Base-by-base conservation (phyloP, 805 yeast genomes). In the Spathaspora passalidarum region DNA sequence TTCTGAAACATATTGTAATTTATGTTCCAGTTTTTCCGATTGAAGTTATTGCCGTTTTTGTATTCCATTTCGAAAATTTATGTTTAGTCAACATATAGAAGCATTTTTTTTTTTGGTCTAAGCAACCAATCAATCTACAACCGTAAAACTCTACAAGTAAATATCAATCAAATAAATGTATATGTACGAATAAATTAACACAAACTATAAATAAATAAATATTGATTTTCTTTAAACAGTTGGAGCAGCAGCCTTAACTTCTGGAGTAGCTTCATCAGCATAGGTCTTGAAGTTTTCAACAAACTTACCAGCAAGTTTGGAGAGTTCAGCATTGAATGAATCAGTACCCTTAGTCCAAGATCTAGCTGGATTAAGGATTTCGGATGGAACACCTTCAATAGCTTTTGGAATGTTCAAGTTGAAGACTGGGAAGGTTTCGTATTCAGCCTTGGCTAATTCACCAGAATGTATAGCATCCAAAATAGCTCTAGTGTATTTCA, bases 401-500 rank as follows among this genome's bases (percentile, higher is more conserved):
- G 81, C 58, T 64, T 78, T 88, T 71, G 99, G 99, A 55, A 94
- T 81, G 63, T 81, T 80, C 69, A 92, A 79, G 69, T 88, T 88
- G 75, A 92, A 92, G 39, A 84, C 82, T 55, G 90, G 96, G 73
- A 87, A 84, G 42, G 76, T 76, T 75, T 91, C 97, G 69, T 76
- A 92, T 61, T 84, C 88, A 53, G 76, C 91, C 58, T 88, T 73
- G 52, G 80, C 80, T 61, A 92, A 81, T 56, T 85, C 83, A 53
- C 98, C 99, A 55, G 89, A 80, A 73, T 92, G 98, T 60, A 92
- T 90, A 36, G 96, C 84, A 67, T 92, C 96, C 65, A 92, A 77
- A 53, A 92, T 91, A 48, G 96, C 96, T 76, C 99, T 86, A 50
- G 99, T 92, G 82, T 89, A 92, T 72, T 92, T 92, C 72, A 92